These are phyloP conservation scores for Russula olivacea DNA, from an alignment of 768 basidiomycete species.

Conservation along the genomic window DNA sequence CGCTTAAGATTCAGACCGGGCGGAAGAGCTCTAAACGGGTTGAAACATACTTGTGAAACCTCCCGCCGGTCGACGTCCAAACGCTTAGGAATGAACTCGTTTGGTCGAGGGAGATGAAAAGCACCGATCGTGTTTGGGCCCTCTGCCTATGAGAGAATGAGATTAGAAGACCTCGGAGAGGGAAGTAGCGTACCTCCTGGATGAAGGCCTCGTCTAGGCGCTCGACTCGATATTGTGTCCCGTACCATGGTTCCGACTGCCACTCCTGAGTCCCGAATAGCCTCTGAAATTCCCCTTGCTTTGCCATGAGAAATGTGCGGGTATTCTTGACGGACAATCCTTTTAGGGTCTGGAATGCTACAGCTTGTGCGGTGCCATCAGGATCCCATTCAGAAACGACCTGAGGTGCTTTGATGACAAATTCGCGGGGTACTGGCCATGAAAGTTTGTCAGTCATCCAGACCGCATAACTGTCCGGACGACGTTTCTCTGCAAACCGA, in stretches of 20 bases:
- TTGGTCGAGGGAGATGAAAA: conserved; percentile 74
- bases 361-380: conserved; percentile 38
- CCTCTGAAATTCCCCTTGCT: conserved; percentile 53
- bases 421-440: conserved; percentile 76
- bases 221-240: conserved; percentile 79
- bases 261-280: conserved; percentile 46
- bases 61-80: conserved; percentile 77
- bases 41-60: conserved; percentile 48
- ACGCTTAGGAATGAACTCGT: conserved; percentile 86
- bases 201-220: conserved; percentile 60
- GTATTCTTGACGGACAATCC: conserved; percentile 51
- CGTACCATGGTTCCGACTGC: conserved; percentile 88
- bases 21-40: not conserved
- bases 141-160: conserved; percentile 45
- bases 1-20: not conserved
- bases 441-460: conserved; percentile 69
- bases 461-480: conserved; percentile 74
- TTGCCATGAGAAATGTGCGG: conserved; percentile 75
- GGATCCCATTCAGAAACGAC: conserved; percentile 71
- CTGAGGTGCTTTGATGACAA: conserved; percentile 63
- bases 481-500: conserved; percentile 79
- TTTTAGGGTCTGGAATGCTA: conserved; percentile 59
- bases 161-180: conserved; percentile 4
- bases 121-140: conserved; percentile 58
- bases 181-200: conserved; percentile 37